Evolutionary conservation across 2,329 filamentous ascomycete species (phyloP), one percentile per base, ranked within the genome.

Genomic region (Seiridium cupressi): DNA sequence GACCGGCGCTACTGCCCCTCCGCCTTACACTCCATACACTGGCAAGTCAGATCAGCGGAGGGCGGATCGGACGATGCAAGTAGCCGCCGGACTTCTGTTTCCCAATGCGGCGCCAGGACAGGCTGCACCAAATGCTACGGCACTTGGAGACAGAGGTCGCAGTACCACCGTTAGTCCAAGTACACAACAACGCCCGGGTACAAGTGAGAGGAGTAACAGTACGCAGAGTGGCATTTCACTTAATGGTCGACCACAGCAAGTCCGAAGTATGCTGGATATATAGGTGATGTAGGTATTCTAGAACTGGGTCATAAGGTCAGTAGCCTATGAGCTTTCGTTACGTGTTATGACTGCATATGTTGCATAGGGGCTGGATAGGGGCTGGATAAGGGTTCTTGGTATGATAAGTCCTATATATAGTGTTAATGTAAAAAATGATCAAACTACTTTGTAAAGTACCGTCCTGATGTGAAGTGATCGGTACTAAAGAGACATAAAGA

Each of bases 201-300:
- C 71, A 3, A 73, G 69, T 9, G 74, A 73, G 36, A 75, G 81
- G 51, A 81, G 78, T 57, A 71, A 75, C 47, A 84, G 81, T 63
- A 74, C 75, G 1, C 76, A 72, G 51, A 83, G 82, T 42, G 73
- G 72, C n/a, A 70, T 76, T 51, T 84, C 82, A 4, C 72, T 80
- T 10, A 74, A 69, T 5, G 75, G 70, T n/a, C 78, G 77, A 58
- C 81, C 83, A n/a, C 81, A 84, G 67, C 79, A 84, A 66, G 72
- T 86, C 5, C 77, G 74, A 66, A 86, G 84, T 67, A 87, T 87
- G 84, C 64, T 87, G 65, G 84, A 87, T 65, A 67, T 86, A 11
- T 86, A 71, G 9, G 3, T 32, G 26, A 8, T 10, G 3, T 26
- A 5, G 47, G 10, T 34, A 9, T 9, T 32, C 11, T 31, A 26